Evolutionary conservation across 2,329 filamentous ascomycete genomes (phyloP), one percentile per base, ranked within the genome.

Genomic region (Diaporthe amygdali): DNA sequence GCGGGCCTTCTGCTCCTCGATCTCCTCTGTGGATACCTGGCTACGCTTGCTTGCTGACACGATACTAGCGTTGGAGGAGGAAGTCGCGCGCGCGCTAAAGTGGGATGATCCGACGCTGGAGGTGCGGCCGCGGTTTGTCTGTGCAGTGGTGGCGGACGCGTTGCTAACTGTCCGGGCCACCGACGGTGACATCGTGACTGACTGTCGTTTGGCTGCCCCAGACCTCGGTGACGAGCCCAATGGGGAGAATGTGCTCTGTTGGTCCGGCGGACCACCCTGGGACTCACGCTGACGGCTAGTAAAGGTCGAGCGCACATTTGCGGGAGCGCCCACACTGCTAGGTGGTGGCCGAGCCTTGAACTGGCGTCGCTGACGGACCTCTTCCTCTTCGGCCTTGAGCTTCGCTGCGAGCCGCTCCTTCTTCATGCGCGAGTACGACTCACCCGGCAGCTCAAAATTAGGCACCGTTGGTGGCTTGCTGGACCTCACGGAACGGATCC

Each of bases 321-420:
- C 74, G 7, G 83, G 78, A 55, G 80, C 79, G 10, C 79, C 80
- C 22, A 83, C 77, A 68, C 82, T 86, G 67, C 82, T 80, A 51
- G 86, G 86, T 46, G 89, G 77, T 22, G 90, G 90, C 44, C 85
- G 85, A 7, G 90, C 90, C 78, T 91, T 92, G 82, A 92, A 92
- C 76, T 91, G 88, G 69, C 90, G 87, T 69, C 86, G 85, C 78
- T 84, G 88, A 30, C 83, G 86, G 72, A 90, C 87, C 74, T 91
- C 89, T 74, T 91, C 89, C 75, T 90, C 89, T 75, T 91, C 84
- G 4, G 84, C 84, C 73, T 82, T 86, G 52, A 91, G 79, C 73
- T 84, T 86, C 70, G 87, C 83, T 75, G 90, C 86, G 68, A 85
- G 83, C 76, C 89, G 83, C 80, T 91, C 84, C 74, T 86, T 82